These are phyloP conservation scores for Rhodotorula sp. DNA, from an alignment of 1,284 basidiomycete genomes.

Conservation along the genomic window DNA sequence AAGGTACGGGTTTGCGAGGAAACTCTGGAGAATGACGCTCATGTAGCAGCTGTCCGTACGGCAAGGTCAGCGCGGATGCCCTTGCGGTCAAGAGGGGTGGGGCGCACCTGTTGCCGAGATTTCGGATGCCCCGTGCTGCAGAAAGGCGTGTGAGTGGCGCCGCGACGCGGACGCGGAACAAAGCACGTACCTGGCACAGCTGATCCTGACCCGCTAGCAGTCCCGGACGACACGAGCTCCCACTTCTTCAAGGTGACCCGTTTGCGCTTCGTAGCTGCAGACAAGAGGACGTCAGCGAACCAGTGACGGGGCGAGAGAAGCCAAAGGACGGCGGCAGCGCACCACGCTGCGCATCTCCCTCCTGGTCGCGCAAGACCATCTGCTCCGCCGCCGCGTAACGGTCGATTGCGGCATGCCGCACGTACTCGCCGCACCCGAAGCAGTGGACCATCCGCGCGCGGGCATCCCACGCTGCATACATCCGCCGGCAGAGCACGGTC, in stretches of 20 bases:
- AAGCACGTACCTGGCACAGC: constrained; percentile 8
- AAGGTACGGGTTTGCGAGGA: constrained; percentile 87
- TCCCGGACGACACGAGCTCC: background rate
- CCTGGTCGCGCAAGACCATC: background rate
- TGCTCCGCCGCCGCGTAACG: constrained; percentile 8
- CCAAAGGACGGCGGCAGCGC: too few species aligned
- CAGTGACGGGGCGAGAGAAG: background rate
- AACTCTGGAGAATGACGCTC: constrained; percentile 88
- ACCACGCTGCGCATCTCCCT: constrained; percentile 7
- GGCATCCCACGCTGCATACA: constrained; percentile 25
- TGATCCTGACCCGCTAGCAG: background rate
- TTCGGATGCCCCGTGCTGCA: constrained; percentile 73
- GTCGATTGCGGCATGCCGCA: constrained; percentile 15
- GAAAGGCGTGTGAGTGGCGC: too few species aligned
- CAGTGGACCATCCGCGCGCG: constrained; percentile 18
- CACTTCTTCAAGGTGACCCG: constrained; percentile 3
- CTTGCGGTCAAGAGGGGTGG: too few species aligned
- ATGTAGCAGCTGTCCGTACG: constrained; percentile 76
- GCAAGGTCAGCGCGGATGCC: background rate
- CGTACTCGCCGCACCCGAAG: constrained; percentile 23
- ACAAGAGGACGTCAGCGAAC: background rate
- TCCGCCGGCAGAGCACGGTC: background rate
- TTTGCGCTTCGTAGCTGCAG: constrained; percentile 15
- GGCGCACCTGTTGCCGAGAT: constrained; percentile 62
- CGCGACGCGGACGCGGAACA: background rate